A percentile compares a stretch with the other conserved stretches of the same genome.
Evolutionary conservation across 495 filamentous ascomycete species (phyloP).

Genomic region (Tuber microsphaerosporum): DNA sequence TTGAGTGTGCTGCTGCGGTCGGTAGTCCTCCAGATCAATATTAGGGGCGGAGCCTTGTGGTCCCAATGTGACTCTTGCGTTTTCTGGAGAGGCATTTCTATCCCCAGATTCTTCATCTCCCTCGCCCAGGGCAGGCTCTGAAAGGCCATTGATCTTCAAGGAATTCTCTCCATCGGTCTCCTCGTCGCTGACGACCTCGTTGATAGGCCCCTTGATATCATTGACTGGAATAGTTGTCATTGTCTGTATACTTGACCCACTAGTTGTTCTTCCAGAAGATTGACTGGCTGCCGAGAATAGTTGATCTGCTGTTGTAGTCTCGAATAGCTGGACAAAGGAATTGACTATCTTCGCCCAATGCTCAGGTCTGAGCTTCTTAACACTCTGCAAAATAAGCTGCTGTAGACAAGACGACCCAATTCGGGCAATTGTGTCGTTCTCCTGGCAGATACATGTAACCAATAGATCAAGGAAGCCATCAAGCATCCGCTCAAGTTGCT

Average conservation of each 20-base stretch:
- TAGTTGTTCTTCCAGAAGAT: conserved; percentile 19
- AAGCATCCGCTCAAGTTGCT: conserved; percentile 90
- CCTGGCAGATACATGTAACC: conserved; percentile 93
- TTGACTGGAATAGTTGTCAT: conserved; percentile 36
- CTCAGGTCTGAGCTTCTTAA: conserved; percentile 72
- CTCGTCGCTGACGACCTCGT: conserved; percentile 42
- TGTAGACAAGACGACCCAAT: conserved; percentile 98
- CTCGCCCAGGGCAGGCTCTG: conserved; percentile 37
- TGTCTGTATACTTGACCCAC: conserved; percentile 33
- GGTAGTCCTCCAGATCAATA: conserved; percentile 79
- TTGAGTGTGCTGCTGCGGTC: conserved; percentile 65
- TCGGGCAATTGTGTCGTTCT: conserved; percentile 95
- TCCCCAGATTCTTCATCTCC: conserved; percentile 14
- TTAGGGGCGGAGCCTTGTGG: conserved; percentile 36
- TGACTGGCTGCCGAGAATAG: conserved; percentile 67
- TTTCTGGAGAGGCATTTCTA: conserved; percentile 41
- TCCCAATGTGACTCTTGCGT: conserved; percentile 31
- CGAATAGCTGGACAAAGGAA: conserved; percentile 91
- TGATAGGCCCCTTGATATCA: conserved; percentile 34
- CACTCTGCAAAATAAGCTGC: conserved; percentile 90
- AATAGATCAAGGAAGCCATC: conserved; percentile 88
- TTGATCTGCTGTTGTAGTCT: conserved; percentile 85
- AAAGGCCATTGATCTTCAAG: conserved; percentile 58
- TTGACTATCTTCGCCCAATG: conserved; percentile 94
- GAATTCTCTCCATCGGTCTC: conserved; percentile 48